Evolutionary conservation across 805 yeast genomes (phyloP).

Genomic region (Teunomyces cretensis): DNA sequence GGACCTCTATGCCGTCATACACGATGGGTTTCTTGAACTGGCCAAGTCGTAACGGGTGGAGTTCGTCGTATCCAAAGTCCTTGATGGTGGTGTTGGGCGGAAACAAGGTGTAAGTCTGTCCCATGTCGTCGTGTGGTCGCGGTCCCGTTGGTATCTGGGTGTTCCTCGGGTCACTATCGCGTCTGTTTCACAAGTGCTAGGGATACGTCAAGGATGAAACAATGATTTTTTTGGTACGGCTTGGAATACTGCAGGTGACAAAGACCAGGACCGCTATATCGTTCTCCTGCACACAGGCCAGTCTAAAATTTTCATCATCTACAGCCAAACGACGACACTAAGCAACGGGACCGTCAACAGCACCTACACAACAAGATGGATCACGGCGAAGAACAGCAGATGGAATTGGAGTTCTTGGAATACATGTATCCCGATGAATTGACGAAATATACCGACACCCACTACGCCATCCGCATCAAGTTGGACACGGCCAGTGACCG

Average conservation of each 20-base stretch:
- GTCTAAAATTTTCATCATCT: too few relatives aligned
- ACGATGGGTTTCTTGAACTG: conserved; percentile 15
- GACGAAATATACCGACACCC: conserved; percentile 41
- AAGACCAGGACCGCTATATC: too few relatives aligned
- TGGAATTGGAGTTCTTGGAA: conserved; percentile 86
- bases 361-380: conserved; percentile 53
- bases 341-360: too few relatives aligned
- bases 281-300: too few relatives aligned
- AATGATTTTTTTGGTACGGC: background rate
- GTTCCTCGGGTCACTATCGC: background rate
- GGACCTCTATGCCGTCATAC: conserved; percentile 12
- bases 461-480: conserved; percentile 55
- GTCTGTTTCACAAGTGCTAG: too few relatives aligned
- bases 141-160: too few relatives aligned
- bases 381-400: conserved; percentile 76
- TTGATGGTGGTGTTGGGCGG: conserved; percentile 21
- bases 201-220: background rate
- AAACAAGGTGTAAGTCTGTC: conserved; percentile 4
- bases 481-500: conserved; percentile 69
- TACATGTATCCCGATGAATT: conserved; percentile 94
- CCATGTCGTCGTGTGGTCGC: background rate
- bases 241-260: background rate
- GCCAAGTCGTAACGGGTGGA: conserved; percentile 20
- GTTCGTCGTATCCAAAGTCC: conserved; percentile 22
- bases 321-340: too few relatives aligned